Base-by-base conservation (phyloP, 2,329 filamentous ascomycete species). In the Fusarium sp. region DNA sequence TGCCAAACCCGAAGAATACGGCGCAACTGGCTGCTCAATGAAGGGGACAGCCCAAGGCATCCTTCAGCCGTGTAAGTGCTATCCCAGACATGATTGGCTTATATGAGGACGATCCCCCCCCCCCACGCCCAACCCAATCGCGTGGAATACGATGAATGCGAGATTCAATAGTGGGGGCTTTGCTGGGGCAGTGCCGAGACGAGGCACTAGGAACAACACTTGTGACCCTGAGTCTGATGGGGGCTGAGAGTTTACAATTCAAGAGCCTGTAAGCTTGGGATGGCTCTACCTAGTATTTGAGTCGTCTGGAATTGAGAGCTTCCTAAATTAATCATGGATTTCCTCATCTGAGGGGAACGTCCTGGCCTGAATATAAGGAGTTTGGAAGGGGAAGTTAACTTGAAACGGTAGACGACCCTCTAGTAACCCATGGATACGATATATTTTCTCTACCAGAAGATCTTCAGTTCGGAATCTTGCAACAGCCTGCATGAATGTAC, bases 101-200 rank as follows among this genome's bases (percentile, higher is more conserved):
- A 16, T 42, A 16, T 22, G 1, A 2, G 42, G 47, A 65, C 70
- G 45, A 33, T 26, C 15, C 36, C 42, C 54, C 75, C 15, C 36
- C 42, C 54, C 75, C 74, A 66, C 66, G 26, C 4, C 11, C 3
- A n/a, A 28, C n/a, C 50, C 36, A 36, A 38, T 61, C 33, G 41
- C 30, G 63, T 45, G 58, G 58, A 78, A 80, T 79, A 80, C 78
- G 78, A 80, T 58, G 76, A 78, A 78, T 73, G 76, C 78, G 78
- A 79, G 71, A 73, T 61, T 60, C 68, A 72, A 76, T 68, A 74
- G 64, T 47, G 65, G 64, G 51, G 50, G 41, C 68, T 65, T 60
- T 58, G 58, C 36, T 60, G 72, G 62, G 70, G 75, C 70, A 30
- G 67, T 67, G 67, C 48, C 69, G 30, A 48, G 42, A 48, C 47